Evolutionary conservation across 2,329 filamentous ascomycete species (phyloP), one percentile per base, ranked within the genome.

Genomic region (Diplodia corticola): DNA sequence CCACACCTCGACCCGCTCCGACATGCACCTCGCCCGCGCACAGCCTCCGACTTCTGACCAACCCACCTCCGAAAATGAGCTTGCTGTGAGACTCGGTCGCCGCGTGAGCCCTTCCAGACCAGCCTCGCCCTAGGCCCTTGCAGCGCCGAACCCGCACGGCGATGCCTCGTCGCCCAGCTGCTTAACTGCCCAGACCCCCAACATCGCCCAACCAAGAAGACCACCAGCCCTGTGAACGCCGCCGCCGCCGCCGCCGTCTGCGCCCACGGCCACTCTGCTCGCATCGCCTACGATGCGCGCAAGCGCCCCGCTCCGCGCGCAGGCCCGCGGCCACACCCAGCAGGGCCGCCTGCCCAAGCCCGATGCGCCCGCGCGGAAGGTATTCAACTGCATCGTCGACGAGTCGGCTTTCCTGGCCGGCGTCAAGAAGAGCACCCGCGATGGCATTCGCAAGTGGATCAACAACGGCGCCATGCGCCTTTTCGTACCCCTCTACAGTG

Each of bases 321-420:
- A 64, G 20, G 44, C 51, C 49, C 65, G 20, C 46, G 48, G n/a
- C 26, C 63, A 37, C 28, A 10, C 51, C 17, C 54, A 60, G 26
- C 54, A 63, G 28, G 55, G 48, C 49, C 64, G 64, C 67, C 40
- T 64, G 51, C 55, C 46, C 49, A 51, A 55, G 49, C 26, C 66
- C 44, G 54, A 66, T 28, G 40, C 66, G 64, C 72, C 74, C 28
- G 67, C 69, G 13, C 78, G 81, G 70, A 83, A 83, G 75, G 71
- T 83, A 66, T 83, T 84, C 79, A 83, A 83, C 76, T 84, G 82
- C 73, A 83, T 84, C 69, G 80, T 83, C 69, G 82, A 84, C 71
- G 82, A 84, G 69, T 81, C 79, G 22, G 82, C 82, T 35, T 72
- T 84, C 69, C 77, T 83, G 65, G 81, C 81, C 48, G 82, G 82